A percentile compares a stretch with the other conserved stretches of the same genome.
Conservation (phyloP, 129 eudicot genomes). For the Apium graveolens region DNA sequence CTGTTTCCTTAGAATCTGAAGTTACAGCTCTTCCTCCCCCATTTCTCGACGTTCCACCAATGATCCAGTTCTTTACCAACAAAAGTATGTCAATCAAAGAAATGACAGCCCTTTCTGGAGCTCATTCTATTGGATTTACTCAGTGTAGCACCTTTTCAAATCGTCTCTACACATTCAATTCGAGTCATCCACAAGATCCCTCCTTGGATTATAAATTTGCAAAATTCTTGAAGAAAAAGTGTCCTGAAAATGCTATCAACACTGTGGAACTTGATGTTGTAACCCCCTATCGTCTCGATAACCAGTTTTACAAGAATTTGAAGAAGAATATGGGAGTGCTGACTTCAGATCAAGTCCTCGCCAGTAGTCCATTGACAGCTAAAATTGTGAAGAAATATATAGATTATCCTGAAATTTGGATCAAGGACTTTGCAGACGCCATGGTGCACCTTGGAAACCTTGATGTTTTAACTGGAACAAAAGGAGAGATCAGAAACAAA, state of each 20-base stretch:
- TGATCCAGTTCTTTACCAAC: slow-evolving; percentile 13
- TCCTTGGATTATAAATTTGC: slow-evolving; percentile 28
- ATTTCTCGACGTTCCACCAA: background rate
- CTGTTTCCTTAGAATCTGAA: slow-evolving; percentile 21
- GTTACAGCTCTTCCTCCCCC: slow-evolving; percentile 27
- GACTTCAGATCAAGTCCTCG: slow-evolving; percentile 32
- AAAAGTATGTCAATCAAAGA: slow-evolving; percentile 31
- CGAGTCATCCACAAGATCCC: slow-evolving; percentile 25
- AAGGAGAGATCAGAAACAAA: slow-evolving; percentile 39
- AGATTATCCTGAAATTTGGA: slow-evolving; percentile 21
- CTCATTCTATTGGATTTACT: slow-evolving; percentile 46
- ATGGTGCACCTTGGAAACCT: slow-evolving; percentile 37
- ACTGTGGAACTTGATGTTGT: slow-evolving; percentile 24
- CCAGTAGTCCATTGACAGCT: slow-evolving; percentile 17
- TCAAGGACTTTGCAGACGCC: slow-evolving; percentile 36
- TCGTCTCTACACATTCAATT: slow-evolving; percentile 27
- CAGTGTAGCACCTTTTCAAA: slow-evolving; percentile 15
- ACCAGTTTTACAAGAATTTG: slow-evolving; percentile 32
- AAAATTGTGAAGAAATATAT: slow-evolving; percentile 18
- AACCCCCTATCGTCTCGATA: slow-evolving; percentile 32
- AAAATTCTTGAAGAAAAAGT: slow-evolving; percentile 19
- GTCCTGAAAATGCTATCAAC: slow-evolving; percentile 14
- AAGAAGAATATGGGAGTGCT: slow-evolving; percentile 31
- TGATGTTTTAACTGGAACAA: slow-evolving; percentile 29
- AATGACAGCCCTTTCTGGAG: slow-evolving; percentile 44